A percentile compares a stretch with the other conserved stretches of the same genome.
Conservation (phyloP, 805 yeast genomes). For the Candida oleophila region DNA sequence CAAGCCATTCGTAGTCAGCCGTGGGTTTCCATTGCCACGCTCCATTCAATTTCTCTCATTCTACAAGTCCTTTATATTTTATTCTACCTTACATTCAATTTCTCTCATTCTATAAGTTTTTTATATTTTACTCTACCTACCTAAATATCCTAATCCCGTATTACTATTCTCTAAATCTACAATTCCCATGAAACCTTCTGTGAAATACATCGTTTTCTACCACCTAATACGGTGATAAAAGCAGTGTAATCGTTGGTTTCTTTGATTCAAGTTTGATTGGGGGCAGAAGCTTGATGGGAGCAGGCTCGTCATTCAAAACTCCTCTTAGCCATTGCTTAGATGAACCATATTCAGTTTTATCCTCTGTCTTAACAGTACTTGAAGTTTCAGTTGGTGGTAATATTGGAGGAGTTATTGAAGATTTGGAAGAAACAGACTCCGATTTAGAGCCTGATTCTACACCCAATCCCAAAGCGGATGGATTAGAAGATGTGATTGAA, state of each 20-base stretch:
- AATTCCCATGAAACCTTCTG: no score
- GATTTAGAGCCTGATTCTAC: neutral
- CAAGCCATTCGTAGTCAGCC: no score
- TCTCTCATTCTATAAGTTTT: no score
- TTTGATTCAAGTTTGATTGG: slow-evolving; percentile 11
- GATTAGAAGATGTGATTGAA: neutral
- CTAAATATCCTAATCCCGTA: no score
- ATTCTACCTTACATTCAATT: no score
- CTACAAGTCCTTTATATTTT: no score
- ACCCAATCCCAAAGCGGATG: neutral
- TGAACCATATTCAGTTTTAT: neutral
- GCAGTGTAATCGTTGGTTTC: slow-evolving; percentile 30
- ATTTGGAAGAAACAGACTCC: slow-evolving; percentile 1
- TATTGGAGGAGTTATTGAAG: slow-evolving; percentile 4
- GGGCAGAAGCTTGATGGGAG: neutral
- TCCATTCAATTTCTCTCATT: no score
- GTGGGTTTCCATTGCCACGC: no score
- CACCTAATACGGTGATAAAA: slow-evolving; percentile 24
- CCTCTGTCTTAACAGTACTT: slow-evolving; percentile 1
- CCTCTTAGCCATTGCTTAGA: slow-evolving; percentile 24
- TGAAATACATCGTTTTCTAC: neutral
- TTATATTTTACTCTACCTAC: no score
- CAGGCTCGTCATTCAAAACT: slow-evolving; percentile 23
- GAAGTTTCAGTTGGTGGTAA: slow-evolving; percentile 7
- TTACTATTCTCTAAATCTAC: no score